phyloP scores from a whole-genome alignment of 2,329 filamentous ascomycete genomes.

The Tympanopsis confertula region DNA sequence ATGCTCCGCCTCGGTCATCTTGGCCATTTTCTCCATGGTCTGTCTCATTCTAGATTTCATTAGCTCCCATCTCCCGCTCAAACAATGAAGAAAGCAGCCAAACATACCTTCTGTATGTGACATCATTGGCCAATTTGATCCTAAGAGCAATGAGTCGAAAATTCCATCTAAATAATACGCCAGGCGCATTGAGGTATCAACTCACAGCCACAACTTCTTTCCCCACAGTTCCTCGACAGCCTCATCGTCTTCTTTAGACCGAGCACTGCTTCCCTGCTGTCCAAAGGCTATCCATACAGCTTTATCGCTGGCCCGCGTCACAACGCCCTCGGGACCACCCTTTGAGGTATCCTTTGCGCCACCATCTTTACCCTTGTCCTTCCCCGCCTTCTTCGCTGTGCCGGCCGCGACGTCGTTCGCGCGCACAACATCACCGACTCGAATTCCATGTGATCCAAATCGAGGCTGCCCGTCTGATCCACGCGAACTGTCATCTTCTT shows the following conservation, averaged over 20 bases:
- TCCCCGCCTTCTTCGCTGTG: not conserved
- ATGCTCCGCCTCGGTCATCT: slow-evolving; percentile 45
- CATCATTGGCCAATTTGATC: slow-evolving; percentile 57
- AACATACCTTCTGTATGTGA: slow-evolving; percentile 45
- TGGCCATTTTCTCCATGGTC: slow-evolving; percentile 46
- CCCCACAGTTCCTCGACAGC: slow-evolving; percentile 1
- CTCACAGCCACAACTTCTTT: slow-evolving; percentile 1
- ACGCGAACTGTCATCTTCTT: not conserved
- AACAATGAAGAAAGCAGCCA: not conserved
- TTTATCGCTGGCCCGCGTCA: slow-evolving; percentile 48
- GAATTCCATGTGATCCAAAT: not conserved
- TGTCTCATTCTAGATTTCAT: slow-evolving; percentile 40
- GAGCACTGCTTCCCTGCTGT: slow-evolving; percentile 39
- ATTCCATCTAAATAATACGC: not conserved
- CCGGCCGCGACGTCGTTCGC: not conserved
- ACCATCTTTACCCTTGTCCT: slow-evolving; percentile 44
- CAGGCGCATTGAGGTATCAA: no score
- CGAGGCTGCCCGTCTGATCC: not conserved
- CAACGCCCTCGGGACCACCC: slow-evolving; percentile 56
- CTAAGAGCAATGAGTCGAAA: slow-evolving; percentile 13
- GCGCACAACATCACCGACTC: not conserved
- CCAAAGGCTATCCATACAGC: slow-evolving; percentile 59
- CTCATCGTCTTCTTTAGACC: slow-evolving; percentile 23
- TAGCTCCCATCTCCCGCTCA: slow-evolving; percentile 2
- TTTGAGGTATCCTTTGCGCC: slow-evolving; percentile 62